Base-by-base conservation (phyloP, 345 rosid species). In the Firmiana major region DNA sequence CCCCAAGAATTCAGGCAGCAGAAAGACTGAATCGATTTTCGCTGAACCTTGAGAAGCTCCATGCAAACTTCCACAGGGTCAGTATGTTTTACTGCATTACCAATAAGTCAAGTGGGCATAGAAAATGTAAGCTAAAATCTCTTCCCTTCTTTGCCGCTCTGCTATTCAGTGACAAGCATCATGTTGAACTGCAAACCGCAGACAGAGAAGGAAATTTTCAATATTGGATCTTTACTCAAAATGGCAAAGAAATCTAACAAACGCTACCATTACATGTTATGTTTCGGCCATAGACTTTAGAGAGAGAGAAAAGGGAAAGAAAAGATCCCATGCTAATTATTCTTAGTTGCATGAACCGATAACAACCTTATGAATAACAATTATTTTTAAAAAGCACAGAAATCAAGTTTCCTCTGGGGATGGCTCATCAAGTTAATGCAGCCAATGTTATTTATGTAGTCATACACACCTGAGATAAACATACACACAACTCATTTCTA, bases 181-280 rank as follows among this genome's bases (percentile, higher is more conserved):
- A 53, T 71, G 60, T 10, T 9, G 31, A 62, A 63, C 78, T 75
- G 78, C 78, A 63, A 45, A 75, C 43, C 16, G 24, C 54, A 74
- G 4, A 24, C 24, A 26, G 28, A n/a, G 5, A 28, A 60, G 45
- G 17, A 21, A 6, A 21, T 64, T 75, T 75, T 31, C 38, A 75
- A 46, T 3, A 34, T 17, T 4, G 55, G 10, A 24, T 3, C 59
- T 31, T n/a, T 17, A 24, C 19, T 19, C 16, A 4, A 16, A 31
- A 34, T 53, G 6, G 46, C 3, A 6, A 28, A 46, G 48, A 46
- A 49, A 46, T 12, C 46, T 9, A 24, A 46, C 24, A 75, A 63
- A 75, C 9, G 16, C 17, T 62, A 45, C 26, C 1, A 1, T 31
- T 17, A 31, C 60, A 75, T 74, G 19, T 17, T 59, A 12, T 15